A percentile compares a stretch with the other conserved stretches of the same genome.
phyloP scores from a whole-genome alignment of 495 filamentous ascomycete species.

The Pyronema domesticum region DNA sequence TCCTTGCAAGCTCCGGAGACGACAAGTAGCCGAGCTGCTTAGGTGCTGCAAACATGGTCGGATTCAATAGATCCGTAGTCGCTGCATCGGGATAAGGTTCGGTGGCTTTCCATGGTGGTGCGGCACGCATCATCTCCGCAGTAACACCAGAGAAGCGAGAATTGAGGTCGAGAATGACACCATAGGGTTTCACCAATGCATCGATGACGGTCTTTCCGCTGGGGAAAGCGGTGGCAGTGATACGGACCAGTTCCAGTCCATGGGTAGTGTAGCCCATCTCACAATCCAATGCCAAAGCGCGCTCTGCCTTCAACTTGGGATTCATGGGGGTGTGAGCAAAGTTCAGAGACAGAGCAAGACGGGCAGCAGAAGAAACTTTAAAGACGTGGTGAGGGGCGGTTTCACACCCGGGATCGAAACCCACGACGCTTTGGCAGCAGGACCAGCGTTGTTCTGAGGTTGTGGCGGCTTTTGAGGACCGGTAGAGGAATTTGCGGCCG shows the following conservation, averaged over 20 bases:
- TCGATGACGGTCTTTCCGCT: conserved; percentile 56
- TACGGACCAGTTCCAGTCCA: conserved; percentile 71
- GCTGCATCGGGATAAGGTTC: conserved; percentile 4
- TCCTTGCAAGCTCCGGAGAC: conserved; percentile 52
- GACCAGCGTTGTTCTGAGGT: conserved; percentile 41
- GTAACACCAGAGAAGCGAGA: conserved; percentile 68
- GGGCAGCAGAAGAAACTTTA: conserved; percentile 57
- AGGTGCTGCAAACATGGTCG: conserved; percentile 6
- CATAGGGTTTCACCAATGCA: conserved; percentile 66
- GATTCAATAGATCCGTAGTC: conserved; percentile 8
- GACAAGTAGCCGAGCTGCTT: conserved; percentile 45
- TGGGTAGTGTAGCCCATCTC: conserved; percentile 90
- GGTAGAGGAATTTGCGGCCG: conserved; percentile 40
- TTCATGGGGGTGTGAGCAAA: conserved; percentile 53
- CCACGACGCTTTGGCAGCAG: conserved; percentile 60
- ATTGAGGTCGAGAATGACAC: conserved; percentile 77
- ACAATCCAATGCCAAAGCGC: conserved; percentile 64
- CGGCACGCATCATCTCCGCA: conserved; percentile 8
- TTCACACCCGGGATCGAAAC: conserved; percentile 54
- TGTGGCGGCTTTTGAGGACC: conserved; percentile 25
- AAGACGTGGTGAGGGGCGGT: conserved; percentile 61
- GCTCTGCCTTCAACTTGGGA: conserved; percentile 2
- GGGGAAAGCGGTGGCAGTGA: conserved; percentile 81
- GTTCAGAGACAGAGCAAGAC: conserved; percentile 58
- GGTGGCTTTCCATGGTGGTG: background rate